These are phyloP conservation scores for Penicillium freii DNA, from an alignment of 2,329 filamentous ascomycete species.

Conservation along the genomic window DNA sequence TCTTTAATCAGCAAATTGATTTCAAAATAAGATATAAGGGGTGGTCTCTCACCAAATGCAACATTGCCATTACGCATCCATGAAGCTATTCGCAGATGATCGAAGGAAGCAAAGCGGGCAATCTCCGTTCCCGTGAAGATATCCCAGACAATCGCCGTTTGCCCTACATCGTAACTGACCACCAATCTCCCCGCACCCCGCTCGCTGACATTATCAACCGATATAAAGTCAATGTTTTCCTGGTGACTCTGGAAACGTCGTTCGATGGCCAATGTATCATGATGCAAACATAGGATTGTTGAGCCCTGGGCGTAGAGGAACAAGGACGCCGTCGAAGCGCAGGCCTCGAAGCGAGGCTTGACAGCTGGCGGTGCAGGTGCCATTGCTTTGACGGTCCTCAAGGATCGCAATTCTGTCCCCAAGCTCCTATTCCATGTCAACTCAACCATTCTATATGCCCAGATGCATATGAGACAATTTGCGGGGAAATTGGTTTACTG, in stretches of 20 bases:
- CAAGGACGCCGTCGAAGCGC: constrained; percentile 84
- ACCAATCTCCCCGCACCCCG: constrained; percentile 78
- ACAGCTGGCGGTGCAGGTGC: constrained; percentile 24
- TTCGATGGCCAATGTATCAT: constrained; percentile 88
- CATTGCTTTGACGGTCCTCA: constrained; percentile 52
- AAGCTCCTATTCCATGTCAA: constrained; percentile 59
- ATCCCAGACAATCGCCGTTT: constrained; percentile 96
- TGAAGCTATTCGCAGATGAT: constrained; percentile 75
- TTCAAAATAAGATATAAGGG: background rate
- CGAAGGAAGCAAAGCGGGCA: constrained; percentile 88
- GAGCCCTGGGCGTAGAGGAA: constrained; percentile 84
- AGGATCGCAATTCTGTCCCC: constrained; percentile 58
- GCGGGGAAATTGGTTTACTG: background rate
- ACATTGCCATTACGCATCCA: constrained; percentile 99
- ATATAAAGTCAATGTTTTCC: constrained; percentile 78
- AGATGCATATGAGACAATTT: background rate
- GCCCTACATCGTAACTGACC: constrained; percentile 86
- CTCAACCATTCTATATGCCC: constrained; percentile 52
- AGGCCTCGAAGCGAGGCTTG: constrained; percentile 70
- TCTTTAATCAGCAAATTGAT: constrained; percentile 13
- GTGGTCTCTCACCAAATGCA: constrained; percentile 72
- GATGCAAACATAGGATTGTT: constrained; percentile 80
- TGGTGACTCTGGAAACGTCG: constrained; percentile 78
- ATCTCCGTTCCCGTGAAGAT: constrained; percentile 87
- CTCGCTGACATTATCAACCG: constrained; percentile 89